Conservation (phyloP, 2,329 filamentous ascomycete genomes). For the Cytospora piceae region DNA sequence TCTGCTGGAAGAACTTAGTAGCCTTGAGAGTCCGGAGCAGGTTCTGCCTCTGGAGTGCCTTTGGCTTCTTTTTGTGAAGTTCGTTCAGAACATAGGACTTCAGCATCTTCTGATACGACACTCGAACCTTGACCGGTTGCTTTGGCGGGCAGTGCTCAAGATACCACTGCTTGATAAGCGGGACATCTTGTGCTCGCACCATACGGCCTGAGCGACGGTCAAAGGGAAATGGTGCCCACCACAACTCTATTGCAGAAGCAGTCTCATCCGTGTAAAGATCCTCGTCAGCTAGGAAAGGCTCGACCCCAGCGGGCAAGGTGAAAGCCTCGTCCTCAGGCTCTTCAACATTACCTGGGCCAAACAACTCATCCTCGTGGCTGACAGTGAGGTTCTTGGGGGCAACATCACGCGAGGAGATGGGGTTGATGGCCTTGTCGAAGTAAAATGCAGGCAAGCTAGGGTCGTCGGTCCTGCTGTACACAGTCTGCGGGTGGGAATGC, state of each 20-base stretch:
- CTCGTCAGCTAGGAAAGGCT: constrained; percentile 89
- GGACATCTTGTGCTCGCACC: constrained; percentile 96
- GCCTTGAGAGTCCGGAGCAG: constrained; percentile 86
- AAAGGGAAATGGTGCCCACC: constrained; percentile 98
- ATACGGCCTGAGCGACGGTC: constrained; percentile 91
- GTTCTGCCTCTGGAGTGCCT: constrained; percentile 94
- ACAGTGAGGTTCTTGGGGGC: constrained; percentile 92
- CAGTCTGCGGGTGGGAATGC: constrained; percentile 92
- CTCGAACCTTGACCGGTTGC: constrained; percentile 94
- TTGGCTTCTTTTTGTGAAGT: constrained; percentile 92
- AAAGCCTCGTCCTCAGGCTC: constrained; percentile 82
- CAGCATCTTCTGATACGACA: constrained; percentile 96
- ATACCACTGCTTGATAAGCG: constrained; percentile 97
- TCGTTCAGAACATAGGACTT: constrained; percentile 97
- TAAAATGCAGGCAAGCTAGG: constrained; percentile 93
- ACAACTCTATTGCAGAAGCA: constrained; percentile 85
- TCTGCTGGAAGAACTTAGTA: constrained; percentile 99
- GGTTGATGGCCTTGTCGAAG: constrained; percentile 97
- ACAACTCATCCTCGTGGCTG: constrained; percentile 92
- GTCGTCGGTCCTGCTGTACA: constrained; percentile 87
- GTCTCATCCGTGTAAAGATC: constrained; percentile 89
- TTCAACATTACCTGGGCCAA: constrained; percentile 76
- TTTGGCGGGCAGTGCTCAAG: constrained; percentile 87
- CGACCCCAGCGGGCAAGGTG: constrained; percentile 74
- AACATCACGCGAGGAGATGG: constrained; percentile 92